phyloP scores from a whole-genome alignment of 257 asterid species.

The Galeopsis tetrahit region DNA sequence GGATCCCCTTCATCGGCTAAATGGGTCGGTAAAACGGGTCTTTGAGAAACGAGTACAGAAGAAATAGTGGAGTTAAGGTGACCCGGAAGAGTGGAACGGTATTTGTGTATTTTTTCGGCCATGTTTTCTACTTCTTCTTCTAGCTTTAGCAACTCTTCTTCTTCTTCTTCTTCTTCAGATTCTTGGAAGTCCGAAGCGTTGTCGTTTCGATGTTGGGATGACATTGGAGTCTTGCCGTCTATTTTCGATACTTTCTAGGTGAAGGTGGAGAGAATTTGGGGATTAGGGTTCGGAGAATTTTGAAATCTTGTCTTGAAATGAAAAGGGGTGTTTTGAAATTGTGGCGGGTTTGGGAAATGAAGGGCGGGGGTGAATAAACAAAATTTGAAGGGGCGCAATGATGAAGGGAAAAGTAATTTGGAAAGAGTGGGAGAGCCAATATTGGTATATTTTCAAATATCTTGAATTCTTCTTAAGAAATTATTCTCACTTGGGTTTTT shows the following conservation, averaged over 20 bases:
- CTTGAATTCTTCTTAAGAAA: too few species aligned
- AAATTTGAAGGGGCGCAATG: not conserved
- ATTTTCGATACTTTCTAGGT: constrained; percentile 9
- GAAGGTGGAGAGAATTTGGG: constrained; percentile 27
- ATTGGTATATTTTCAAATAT: not conserved
- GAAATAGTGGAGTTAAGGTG: constrained; percentile 56
- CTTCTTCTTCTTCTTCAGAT: constrained; percentile 47
- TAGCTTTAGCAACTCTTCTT: constrained; percentile 43
- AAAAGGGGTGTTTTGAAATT: not conserved
- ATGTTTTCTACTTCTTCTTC: constrained; percentile 60
- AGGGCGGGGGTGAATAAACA: not conserved
- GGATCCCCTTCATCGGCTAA: constrained; percentile 37
- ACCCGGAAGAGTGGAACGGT: constrained; percentile 55
- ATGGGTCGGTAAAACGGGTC: constrained; percentile 45
- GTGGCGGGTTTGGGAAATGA: constrained; percentile 8
- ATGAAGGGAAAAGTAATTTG: not conserved
- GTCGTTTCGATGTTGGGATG: constrained; percentile 35
- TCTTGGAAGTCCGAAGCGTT: constrained; percentile 42
- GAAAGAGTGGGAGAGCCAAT: not conserved
- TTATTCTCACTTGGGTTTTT: too few species aligned
- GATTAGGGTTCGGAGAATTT: constrained; percentile 34
- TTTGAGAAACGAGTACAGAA: constrained; percentile 57
- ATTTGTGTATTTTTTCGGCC: constrained; percentile 54
- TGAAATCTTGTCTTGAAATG: constrained; percentile 35
- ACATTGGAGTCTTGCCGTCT: constrained; percentile 36